These are phyloP conservation scores for Tricholoma hemisulphureum DNA, from an alignment of 768 basidiomycete genomes.

Conservation along the genomic window DNA sequence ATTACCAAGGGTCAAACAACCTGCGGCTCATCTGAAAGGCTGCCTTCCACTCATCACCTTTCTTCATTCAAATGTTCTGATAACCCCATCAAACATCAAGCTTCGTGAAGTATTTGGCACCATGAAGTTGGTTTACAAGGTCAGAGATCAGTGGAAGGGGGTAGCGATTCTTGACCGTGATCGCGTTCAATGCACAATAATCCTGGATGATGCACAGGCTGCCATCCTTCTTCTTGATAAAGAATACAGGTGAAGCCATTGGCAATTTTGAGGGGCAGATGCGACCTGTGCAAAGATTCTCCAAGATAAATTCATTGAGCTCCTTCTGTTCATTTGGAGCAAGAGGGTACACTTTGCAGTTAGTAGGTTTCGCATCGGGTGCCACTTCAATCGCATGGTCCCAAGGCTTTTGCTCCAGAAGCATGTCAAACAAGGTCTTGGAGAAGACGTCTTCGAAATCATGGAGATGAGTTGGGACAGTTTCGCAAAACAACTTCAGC, in stretches of 20 bases:
- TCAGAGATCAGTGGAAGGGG: too few relatives aligned
- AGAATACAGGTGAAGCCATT: neutral
- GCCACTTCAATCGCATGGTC: slow-evolving; percentile 18
- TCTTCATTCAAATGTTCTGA: neutral
- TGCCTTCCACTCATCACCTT: slow-evolving; percentile 41
- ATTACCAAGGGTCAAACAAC: slow-evolving; percentile 33
- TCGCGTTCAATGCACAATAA: neutral
- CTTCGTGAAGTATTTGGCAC: slow-evolving; percentile 28
- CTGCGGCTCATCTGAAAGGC: slow-evolving; percentile 35
- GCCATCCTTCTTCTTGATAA: neutral
- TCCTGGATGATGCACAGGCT: neutral
- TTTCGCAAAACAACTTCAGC: too few relatives aligned
- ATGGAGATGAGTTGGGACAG: too few relatives aligned
- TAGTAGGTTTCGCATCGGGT: slow-evolving; percentile 3
- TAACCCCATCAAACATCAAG: slow-evolving; percentile 29
- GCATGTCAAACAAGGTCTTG: slow-evolving; percentile 1
- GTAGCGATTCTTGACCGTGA: neutral
- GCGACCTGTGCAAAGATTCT: neutral
- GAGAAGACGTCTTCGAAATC: slow-evolving; percentile 2
- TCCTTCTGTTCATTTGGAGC: neutral
- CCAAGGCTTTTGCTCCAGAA: slow-evolving; percentile 1
- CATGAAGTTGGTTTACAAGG: slow-evolving; percentile 4
- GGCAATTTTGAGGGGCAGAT: neutral
- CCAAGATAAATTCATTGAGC: neutral
- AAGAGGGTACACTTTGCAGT: slow-evolving; percentile 5